Base-by-base conservation (phyloP, 1,284 basidiomycete genomes). In the Leccinum pachyderme region DNA sequence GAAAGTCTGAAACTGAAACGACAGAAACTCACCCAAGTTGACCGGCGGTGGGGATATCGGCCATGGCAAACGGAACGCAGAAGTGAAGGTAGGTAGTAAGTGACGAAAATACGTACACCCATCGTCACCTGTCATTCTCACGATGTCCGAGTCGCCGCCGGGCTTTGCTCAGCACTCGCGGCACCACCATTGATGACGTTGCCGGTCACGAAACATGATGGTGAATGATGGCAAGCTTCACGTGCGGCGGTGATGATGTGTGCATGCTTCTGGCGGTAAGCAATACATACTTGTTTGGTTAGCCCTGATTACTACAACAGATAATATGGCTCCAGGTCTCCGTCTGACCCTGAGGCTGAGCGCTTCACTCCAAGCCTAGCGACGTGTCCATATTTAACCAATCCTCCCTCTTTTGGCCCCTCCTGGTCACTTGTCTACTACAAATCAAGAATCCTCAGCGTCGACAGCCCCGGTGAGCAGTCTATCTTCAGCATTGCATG, bases 281-380 rank as follows among this genome's bases (percentile, higher is more conserved):
- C 11, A 6, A 29, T 25, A 54, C 46, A 35, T 39, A 54, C 46
- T 32, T 39, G 45, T 66, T 68, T 65, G 47, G 63, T 35, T 12
- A 37, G n/a, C 22, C 35, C 35, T 47, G 41, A 49, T 46, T 15
- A 28, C 25, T 15, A 45, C 11, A 29, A n/a, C n/a, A n/a, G n/a
- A 33, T 47, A 18, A 49, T 18, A 18, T 18, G 18, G 18, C 29
- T 51, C 49, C 15, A 33, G n/a, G 41, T 47, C 33, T n/a, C 6
- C 5, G 13, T 13, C 18, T 35, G 7, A 1, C 43, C 11, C 41
- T 25, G 28, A 47, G 45, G 15, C 27, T 29, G 18, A 39, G 37
- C 37, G 37, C 22, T 28, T 3, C 22, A 47, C 35, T 5, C 11
- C 13, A 29, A 31, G 29, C 18, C 18, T 7, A 22, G 32, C 31